Percentiles rank a stretch among this genome's conserved stretches.
phyloP scores from a whole-genome alignment of 805 yeast genomes.

The Myxozyma melibiosi region DNA sequence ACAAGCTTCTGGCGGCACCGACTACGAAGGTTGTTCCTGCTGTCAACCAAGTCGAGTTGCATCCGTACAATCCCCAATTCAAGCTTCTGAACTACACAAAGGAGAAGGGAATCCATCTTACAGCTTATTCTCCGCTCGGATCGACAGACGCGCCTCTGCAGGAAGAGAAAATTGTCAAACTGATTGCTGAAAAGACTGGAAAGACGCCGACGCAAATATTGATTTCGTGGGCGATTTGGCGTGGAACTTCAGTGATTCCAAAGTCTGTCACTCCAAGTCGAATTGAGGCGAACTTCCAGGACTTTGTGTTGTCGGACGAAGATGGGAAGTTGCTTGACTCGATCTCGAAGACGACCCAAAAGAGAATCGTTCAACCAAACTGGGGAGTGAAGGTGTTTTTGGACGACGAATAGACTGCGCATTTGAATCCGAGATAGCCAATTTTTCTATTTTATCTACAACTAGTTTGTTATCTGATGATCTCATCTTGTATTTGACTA shows the following conservation, averaged over 20 bases:
- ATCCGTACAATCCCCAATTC: slow-evolving; percentile 70
- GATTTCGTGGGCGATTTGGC: slow-evolving; percentile 57
- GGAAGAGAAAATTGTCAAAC: slow-evolving; percentile 53
- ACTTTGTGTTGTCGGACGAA: slow-evolving; percentile 46
- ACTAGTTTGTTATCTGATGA: too few species aligned
- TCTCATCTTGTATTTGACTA: too few species aligned
- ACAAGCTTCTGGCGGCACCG: slow-evolving; percentile 29
- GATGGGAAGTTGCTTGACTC: slow-evolving; percentile 45
- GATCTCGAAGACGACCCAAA: slow-evolving; percentile 27
- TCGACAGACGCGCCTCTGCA: slow-evolving; percentile 41
- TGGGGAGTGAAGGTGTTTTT: slow-evolving; percentile 31
- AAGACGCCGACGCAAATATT: slow-evolving; percentile 56
- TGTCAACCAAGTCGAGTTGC: slow-evolving; percentile 75
- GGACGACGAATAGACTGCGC: slow-evolving; percentile 28
- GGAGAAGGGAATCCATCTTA: slow-evolving; percentile 56
- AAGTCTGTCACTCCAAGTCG: slow-evolving; percentile 70
- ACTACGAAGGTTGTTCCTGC: slow-evolving; percentile 60
- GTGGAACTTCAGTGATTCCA: slow-evolving; percentile 66
- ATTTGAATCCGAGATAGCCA: too few species aligned
- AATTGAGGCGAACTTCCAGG: slow-evolving; percentile 49
- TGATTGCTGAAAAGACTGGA: slow-evolving; percentile 59
- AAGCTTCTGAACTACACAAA: slow-evolving; percentile 58
- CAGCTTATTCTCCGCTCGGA: slow-evolving; percentile 83
- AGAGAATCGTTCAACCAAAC: slow-evolving; percentile 29
- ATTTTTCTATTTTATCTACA: too few species aligned